These are phyloP conservation scores for Starmera pachycereana DNA, from an alignment of 805 yeast species.

Conservation along the genomic window DNA sequence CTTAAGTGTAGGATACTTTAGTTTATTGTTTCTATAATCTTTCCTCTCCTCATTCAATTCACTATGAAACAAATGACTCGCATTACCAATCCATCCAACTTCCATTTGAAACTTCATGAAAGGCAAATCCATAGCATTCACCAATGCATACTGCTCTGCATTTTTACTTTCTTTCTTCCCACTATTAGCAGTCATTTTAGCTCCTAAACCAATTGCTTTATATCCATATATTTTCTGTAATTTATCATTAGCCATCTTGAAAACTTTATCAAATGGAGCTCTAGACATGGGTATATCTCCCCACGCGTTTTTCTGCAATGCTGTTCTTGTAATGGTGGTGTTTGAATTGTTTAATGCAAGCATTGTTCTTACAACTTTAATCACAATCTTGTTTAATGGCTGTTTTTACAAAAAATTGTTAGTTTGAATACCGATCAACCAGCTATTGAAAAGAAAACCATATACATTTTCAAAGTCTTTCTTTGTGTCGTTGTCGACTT, in stretches of 20 bases:
- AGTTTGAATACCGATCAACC: too few relatives aligned
- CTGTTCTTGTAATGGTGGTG: constrained; percentile 4
- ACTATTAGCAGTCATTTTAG: background rate
- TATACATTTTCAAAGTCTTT: too few relatives aligned
- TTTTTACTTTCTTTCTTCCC: background rate
- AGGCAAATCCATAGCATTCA: constrained; percentile 6
- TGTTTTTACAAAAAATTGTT: too few relatives aligned
- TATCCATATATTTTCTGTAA: background rate
- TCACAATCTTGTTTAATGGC: constrained; percentile 1
- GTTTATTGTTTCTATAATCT: constrained; percentile 15
- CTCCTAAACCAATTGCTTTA: background rate
- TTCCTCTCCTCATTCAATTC: constrained; percentile 15
- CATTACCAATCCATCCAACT: constrained; percentile 4
- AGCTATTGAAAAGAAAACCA: too few relatives aligned
- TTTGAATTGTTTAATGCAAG: constrained; percentile 7
- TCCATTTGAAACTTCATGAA: constrained; percentile 6
- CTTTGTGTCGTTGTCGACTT: too few relatives aligned
- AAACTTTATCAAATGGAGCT: constrained; percentile 2
- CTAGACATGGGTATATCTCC: constrained; percentile 1
- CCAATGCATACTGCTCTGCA: constrained; percentile 8
- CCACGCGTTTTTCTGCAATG: constrained; percentile 8
- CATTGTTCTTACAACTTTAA: constrained; percentile 4
- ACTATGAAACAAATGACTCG: constrained; percentile 11
- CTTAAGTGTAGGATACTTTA: constrained; percentile 6
- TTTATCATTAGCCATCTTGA: constrained; percentile 2